These are phyloP conservation scores for Oryza glumipatula DNA, from an alignment of 176 grass and related monocot genomes.

Conservation along the genomic window DNA sequence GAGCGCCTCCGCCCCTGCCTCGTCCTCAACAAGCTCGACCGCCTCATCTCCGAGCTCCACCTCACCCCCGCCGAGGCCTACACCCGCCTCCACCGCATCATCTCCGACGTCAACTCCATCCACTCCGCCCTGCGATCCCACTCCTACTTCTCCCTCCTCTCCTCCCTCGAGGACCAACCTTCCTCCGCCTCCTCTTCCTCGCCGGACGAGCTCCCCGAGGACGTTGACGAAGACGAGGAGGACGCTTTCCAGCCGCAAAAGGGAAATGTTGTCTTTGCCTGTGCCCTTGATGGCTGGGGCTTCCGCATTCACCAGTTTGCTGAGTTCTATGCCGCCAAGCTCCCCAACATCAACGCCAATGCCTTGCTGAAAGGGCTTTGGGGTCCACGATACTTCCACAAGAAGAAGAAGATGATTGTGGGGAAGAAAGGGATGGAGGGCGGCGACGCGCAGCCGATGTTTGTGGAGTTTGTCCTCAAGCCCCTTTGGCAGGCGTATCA, in stretches of 20 bases:
- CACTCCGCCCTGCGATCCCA: slow-evolving; percentile 76
- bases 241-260: slow-evolving; percentile 82
- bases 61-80: slow-evolving; percentile 79
- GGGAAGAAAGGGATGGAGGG: slow-evolving; percentile 71
- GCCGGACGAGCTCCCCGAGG: slow-evolving; percentile 42
- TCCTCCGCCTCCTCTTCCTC: slow-evolving; percentile 49
- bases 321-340: slow-evolving; percentile 60
- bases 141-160: slow-evolving; percentile 86
- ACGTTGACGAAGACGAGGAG: slow-evolving; percentile 73
- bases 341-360: slow-evolving; percentile 27
- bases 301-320: slow-evolving; percentile 81
- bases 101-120: slow-evolving; percentile 77
- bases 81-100: slow-evolving; percentile 63
- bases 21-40: slow-evolving; percentile 93
- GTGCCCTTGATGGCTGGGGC: slow-evolving; percentile 91
- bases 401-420: slow-evolving; percentile 70
- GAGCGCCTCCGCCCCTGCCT: slow-evolving; percentile 87
- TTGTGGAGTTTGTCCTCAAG: slow-evolving; percentile 79
- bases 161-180: slow-evolving; percentile 54
- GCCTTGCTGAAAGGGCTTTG: slow-evolving; percentile 81
- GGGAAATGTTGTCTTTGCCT: slow-evolving; percentile 87
- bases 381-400: slow-evolving; percentile 72
- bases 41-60: slow-evolving; percentile 84
- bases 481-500: slow-evolving; percentile 69
- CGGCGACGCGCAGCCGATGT: slow-evolving; percentile 76